Conservation (phyloP, 1,139 yeast species). For the Magnusiomyces ingens region DNA sequence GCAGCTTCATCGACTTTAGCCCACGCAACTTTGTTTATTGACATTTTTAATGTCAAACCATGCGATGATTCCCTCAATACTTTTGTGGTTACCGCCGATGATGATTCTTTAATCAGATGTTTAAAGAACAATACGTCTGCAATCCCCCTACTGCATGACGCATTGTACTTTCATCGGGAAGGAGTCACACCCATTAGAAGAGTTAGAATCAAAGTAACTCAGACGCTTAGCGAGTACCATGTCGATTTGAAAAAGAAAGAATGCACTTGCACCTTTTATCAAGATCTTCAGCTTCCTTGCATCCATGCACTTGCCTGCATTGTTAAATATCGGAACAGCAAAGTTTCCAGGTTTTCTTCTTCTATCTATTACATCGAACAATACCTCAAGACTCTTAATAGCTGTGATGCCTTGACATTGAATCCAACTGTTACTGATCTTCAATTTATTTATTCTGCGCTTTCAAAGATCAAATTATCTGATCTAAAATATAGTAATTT, state of each 20-base stretch:
- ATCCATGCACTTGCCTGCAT: slow-evolving; percentile 5
- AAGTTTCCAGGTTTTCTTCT: not conserved
- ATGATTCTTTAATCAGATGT: not conserved
- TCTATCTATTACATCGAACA: not conserved
- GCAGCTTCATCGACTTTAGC: slow-evolving; percentile 3
- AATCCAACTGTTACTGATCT: slow-evolving; percentile 1
- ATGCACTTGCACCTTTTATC: slow-evolving; percentile 5
- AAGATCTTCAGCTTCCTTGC: slow-evolving; percentile 4
- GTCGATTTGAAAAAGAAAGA: not conserved
- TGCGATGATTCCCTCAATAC: not conserved
- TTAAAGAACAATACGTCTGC: not conserved
- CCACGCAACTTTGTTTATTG: slow-evolving; percentile 4
- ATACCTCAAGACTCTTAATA: not conserved
- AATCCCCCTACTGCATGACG: not conserved
- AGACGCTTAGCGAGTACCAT: not conserved
- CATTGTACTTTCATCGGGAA: not conserved
- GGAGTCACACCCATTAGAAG: slow-evolving; percentile 1
- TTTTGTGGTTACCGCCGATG: not conserved
- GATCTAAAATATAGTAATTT: not conserved
- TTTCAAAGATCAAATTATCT: not conserved
- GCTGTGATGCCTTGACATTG: not conserved
- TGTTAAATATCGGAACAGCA: not conserved
- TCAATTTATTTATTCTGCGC: not conserved
- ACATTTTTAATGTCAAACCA: not conserved
- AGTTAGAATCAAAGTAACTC: not conserved